Evolutionary conservation across 2,329 filamentous ascomycete species (phyloP), one percentile per base, ranked within the genome.

Genomic region (Claviceps spartinae): DNA sequence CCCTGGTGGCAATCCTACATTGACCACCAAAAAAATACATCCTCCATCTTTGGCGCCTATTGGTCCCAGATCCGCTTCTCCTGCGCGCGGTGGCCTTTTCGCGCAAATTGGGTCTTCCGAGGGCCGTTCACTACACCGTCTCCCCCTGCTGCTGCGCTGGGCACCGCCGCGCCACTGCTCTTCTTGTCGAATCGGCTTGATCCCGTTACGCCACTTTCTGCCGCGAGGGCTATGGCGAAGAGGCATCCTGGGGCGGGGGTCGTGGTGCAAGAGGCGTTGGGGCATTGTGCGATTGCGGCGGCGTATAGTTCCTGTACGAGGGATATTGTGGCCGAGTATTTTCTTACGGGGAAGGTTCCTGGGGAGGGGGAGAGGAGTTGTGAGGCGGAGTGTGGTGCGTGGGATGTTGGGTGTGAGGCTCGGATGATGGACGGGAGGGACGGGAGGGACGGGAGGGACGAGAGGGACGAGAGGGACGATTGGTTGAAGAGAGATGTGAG

Each of bases 181-280:
- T 73, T 73, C 58, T 55, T 75, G 3, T 64, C 67, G 11, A 71
- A 69, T 50, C 55, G 63, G 5, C 63, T 69, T 6, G 73, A 76
- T 52, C 73, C 74, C 13, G 69, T 74, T 11, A 76, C 73, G 26
- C 73, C 73, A 5, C 56, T 70, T 40, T n/a, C 40, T 5, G 36
- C 51, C 4, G 57, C 57, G 8, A 43, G 53, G 3, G 16, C 26
- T 38, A 59, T 58, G 57, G 50, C 58, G 14, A 47, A 11, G 37
- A 16, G 20, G 1, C 57, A 63, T 41, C 57, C 57, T 1, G 59
- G 60, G 7, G 57, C 61, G 0, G 52, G 52, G 8, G 51, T 63
- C 4, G 51, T 62, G 4, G 49, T 61, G 0, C 58, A 58, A 36
- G 53, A 61, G 16, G 54, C 58, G 0, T 48, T 59, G 24, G 61